Evolutionary conservation across 106 monocot species (phyloP).

Genomic region (Acorus gramineus): DNA sequence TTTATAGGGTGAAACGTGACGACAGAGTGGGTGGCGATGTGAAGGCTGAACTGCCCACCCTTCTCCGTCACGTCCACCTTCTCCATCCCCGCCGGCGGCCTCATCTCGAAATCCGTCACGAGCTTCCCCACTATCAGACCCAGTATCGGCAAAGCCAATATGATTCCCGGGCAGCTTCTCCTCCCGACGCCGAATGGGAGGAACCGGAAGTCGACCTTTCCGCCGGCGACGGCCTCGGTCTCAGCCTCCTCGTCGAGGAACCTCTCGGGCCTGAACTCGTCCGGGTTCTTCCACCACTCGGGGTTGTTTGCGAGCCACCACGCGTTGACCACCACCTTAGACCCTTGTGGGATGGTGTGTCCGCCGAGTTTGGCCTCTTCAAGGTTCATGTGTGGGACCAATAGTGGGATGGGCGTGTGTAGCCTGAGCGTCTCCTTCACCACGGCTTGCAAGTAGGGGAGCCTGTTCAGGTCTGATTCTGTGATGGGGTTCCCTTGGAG

Average conservation of each 20-base stretch:
- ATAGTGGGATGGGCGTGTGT: slow-evolving; percentile 45
- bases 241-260: slow-evolving; percentile 48
- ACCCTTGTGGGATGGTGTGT: slow-evolving; percentile 37
- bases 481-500: slow-evolving; percentile 11
- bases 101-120: slow-evolving; percentile 46
- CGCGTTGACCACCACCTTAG: slow-evolving; percentile 55
- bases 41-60: slow-evolving; percentile 71
- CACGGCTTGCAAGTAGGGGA: slow-evolving; percentile 38
- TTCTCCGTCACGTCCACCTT: slow-evolving; percentile 61
- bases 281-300: slow-evolving; percentile 38
- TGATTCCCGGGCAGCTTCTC: slow-evolving; percentile 59
- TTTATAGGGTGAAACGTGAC: slow-evolving; percentile 24
- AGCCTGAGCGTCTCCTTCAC: slow-evolving; percentile 37
- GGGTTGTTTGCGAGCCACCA: slow-evolving; percentile 73
- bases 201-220: slow-evolving; percentile 50
- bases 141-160: slow-evolving; percentile 52
- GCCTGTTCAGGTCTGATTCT: slow-evolving; percentile 17
- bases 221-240: slow-evolving; percentile 34
- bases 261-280: slow-evolving; percentile 63
- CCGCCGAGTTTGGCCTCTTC: slow-evolving; percentile 49
- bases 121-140: slow-evolving; percentile 35
- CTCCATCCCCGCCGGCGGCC: slow-evolving; percentile 44
- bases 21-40: slow-evolving; percentile 46
- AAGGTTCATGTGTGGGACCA: slow-evolving; percentile 68
- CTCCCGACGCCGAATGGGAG: slow-evolving; percentile 52